phyloP scores from a whole-genome alignment of 2,329 filamentous ascomycete genomes.

The Botrytis galanthina region DNA sequence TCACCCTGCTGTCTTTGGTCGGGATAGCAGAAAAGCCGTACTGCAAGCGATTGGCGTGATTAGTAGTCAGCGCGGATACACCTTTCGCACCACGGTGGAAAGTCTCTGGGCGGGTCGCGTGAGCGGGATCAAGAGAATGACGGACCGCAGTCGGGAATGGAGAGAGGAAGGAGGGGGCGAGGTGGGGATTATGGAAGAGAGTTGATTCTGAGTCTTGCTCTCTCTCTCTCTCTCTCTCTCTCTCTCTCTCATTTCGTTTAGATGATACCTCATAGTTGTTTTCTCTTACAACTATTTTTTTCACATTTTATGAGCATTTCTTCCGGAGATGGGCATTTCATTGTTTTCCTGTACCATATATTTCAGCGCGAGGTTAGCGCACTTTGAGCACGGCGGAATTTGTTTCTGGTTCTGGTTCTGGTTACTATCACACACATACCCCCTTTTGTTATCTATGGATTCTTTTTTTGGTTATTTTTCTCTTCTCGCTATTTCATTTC shows the following conservation, averaged over 20 bases:
- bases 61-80: slow-evolving; percentile 88
- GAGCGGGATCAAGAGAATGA: slow-evolving; percentile 74
- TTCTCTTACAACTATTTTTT: not conserved
- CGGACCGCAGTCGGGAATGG: slow-evolving; percentile 86
- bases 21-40: slow-evolving; percentile 92
- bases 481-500: not conserved
- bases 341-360: slow-evolving; percentile 3
- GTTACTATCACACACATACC: slow-evolving; percentile 10
- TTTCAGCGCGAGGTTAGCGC: slow-evolving; percentile 1
- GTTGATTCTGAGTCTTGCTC: slow-evolving; percentile 22
- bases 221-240: not conserved
- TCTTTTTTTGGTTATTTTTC: not conserved
- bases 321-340: not conserved
- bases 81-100: slow-evolving; percentile 87
- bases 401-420: not conserved
- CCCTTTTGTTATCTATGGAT: slow-evolving; percentile 2
- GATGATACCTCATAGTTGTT: not conserved
- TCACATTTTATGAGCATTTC: not conserved
- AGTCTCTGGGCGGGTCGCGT: slow-evolving; percentile 84
- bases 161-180: slow-evolving; percentile 64
- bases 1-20: slow-evolving; percentile 89
- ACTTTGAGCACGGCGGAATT: slow-evolving; percentile 9
- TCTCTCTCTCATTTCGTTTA: not conserved
- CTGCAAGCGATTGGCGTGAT: slow-evolving; percentile 96
- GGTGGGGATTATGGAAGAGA: slow-evolving; percentile 38